Percentiles rank a stretch among this genome's conserved stretches.
Evolutionary conservation across 306 rosid genomes (phyloP).

Genomic region (Chamaecrista fasciculata): DNA sequence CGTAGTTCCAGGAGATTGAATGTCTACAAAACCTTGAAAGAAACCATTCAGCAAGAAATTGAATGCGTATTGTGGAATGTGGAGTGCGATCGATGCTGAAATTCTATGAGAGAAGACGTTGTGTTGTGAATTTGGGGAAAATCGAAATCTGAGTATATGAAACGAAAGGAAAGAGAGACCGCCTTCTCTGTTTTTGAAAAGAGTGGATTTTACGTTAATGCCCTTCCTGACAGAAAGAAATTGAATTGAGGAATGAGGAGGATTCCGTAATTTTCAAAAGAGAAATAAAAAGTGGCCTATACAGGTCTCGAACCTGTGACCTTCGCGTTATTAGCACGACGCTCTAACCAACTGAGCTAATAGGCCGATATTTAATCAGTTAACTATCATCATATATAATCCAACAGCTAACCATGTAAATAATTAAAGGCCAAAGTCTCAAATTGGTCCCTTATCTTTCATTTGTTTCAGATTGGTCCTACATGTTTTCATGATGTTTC

Average conservation of each 20-base stretch:
- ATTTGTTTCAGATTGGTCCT: too few relatives aligned
- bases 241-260: too few relatives aligned
- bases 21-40: neutral
- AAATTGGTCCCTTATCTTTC: too few relatives aligned
- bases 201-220: neutral
- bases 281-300: neutral
- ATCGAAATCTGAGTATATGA: conserved; percentile 5
- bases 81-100: neutral
- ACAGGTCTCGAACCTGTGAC: conserved; percentile 28
- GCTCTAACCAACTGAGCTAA: too few relatives aligned
- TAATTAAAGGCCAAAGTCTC: too few relatives aligned
- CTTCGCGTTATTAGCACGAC: conserved; percentile 36
- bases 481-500: too few relatives aligned
- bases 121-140: neutral
- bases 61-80: neutral
- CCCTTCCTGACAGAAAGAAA: neutral
- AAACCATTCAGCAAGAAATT: conserved; percentile 31
- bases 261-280: too few relatives aligned
- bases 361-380: neutral
- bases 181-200: conserved; percentile 26
- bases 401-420: too few relatives aligned
- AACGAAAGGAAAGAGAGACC: too few relatives aligned
- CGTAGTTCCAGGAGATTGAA: conserved; percentile 4
- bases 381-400: too few relatives aligned
- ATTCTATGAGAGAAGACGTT: neutral